These are phyloP conservation scores for Akebia trifoliata DNA, from an alignment of 164 flowering plant genomes.

Conservation along the genomic window DNA sequence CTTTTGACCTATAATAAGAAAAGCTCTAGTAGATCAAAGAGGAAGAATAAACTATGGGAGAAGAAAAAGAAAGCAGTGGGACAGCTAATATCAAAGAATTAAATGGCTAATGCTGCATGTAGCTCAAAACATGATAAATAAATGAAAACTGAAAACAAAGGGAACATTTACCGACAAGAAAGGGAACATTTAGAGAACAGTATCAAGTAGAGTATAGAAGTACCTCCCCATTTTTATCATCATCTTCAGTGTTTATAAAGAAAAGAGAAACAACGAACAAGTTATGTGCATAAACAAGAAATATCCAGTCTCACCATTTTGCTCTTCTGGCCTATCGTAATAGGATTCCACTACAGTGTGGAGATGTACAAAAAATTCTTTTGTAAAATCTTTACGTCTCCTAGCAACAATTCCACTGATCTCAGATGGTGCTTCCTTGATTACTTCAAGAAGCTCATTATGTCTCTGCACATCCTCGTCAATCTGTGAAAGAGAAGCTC, in stretches of 20 bases:
- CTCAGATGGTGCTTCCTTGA: constrained; percentile 44
- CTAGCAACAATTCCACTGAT: constrained; percentile 57
- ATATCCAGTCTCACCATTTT: constrained; percentile 50
- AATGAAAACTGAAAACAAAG: too few relatives aligned
- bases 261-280: neutral
- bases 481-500: constrained; percentile 37
- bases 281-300: neutral
- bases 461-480: constrained; percentile 90
- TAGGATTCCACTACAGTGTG: constrained; percentile 71
- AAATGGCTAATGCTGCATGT: too few relatives aligned
- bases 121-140: too few relatives aligned
- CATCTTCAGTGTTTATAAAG: neutral
- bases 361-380: constrained; percentile 85
- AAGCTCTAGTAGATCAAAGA: neutral
- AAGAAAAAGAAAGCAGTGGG: too few relatives aligned
- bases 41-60: neutral
- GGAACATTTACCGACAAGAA: too few relatives aligned
- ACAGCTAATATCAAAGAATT: too few relatives aligned
- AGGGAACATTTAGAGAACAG: too few relatives aligned
- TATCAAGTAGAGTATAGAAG: too few relatives aligned
- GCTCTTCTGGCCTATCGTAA: constrained; percentile 59
- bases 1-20: neutral
- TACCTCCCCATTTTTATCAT: too few relatives aligned
- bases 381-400: constrained; percentile 89
- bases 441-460: constrained; percentile 64